Conservation (phyloP, 768 basidiomycete genomes). For the Tricholoma flavovirens region DNA sequence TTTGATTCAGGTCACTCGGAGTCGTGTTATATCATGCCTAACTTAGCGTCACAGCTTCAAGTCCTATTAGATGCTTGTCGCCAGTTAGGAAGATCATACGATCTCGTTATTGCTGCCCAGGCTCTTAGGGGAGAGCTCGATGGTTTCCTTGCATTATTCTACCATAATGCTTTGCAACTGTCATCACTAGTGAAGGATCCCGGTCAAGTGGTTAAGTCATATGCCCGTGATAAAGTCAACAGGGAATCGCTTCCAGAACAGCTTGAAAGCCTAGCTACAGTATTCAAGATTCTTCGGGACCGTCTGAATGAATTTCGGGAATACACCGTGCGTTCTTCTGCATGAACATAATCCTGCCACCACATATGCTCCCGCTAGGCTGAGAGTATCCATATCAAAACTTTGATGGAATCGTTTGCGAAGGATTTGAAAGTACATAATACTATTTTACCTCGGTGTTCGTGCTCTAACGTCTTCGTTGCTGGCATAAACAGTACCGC, state of each 20-base stretch:
- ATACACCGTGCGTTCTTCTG: constrained; percentile 11
- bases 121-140: constrained; percentile 12
- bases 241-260: constrained; percentile 5
- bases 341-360: neutral
- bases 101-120: constrained; percentile 12
- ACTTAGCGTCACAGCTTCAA: constrained; percentile 8
- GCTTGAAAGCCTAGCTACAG: constrained; percentile 6
- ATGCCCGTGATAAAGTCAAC: neutral
- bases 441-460: neutral
- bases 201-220: neutral
- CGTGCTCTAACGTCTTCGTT: neutral
- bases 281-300: constrained; percentile 9
- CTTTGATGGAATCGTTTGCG: constrained; percentile 7
- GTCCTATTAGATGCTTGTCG: constrained; percentile 9
- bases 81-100: constrained; percentile 15
- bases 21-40: no score
- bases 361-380: constrained; percentile 1
- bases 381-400: constrained; percentile 11
- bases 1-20: neutral
- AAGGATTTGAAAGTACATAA: constrained; percentile 8
- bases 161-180: constrained; percentile 8
- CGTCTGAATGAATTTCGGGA: constrained; percentile 15
- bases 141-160: constrained; percentile 7
- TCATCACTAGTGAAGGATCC: neutral
- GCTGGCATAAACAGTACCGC: constrained; percentile 9